phyloP scores from a whole-genome alignment of 345 rosid genomes.

The Microthlaspi erraticum region DNA sequence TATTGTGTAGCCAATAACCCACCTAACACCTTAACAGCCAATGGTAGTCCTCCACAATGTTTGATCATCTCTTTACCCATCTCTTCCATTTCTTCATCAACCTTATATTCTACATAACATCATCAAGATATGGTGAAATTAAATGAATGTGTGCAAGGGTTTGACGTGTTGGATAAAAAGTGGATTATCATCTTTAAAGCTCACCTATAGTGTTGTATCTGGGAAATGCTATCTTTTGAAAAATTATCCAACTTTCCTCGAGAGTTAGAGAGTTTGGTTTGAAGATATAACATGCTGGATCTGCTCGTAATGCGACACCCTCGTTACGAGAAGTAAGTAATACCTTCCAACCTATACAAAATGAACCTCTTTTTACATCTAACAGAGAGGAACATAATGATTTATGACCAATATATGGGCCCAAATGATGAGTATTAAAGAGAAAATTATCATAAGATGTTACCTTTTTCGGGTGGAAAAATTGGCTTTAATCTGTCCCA shows the following conservation, averaged over 20 bases:
- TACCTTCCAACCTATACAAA: slow-evolving; percentile 43
- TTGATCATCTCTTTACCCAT: background rate
- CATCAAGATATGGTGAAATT: no score
- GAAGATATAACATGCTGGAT: slow-evolving; percentile 20
- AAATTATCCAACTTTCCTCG: slow-evolving; percentile 48
- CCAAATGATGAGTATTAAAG: background rate
- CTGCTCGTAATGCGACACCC: slow-evolving; percentile 33
- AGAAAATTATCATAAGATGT: background rate
- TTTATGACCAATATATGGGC: background rate
- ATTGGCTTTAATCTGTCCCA: slow-evolving; percentile 44
- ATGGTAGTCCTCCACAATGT: background rate
- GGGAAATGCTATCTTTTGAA: slow-evolving; percentile 44
- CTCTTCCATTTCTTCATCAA: background rate
- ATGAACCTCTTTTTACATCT: background rate
- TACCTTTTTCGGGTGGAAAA: slow-evolving; percentile 36
- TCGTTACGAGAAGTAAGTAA: slow-evolving; percentile 50
- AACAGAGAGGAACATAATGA: background rate
- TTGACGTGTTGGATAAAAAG: no score
- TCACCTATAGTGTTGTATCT: slow-evolving; percentile 24
- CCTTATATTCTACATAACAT: background rate
- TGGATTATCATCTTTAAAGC: background rate
- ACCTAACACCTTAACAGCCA: background rate
- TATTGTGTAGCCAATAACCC: no score
- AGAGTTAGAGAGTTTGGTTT: slow-evolving; percentile 19
- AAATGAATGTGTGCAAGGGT: no score